Evolutionary conservation across 2,329 filamentous ascomycete genomes (phyloP), one percentile per base, ranked within the genome.

Genomic region (Clonostachys rhizophaga): DNA sequence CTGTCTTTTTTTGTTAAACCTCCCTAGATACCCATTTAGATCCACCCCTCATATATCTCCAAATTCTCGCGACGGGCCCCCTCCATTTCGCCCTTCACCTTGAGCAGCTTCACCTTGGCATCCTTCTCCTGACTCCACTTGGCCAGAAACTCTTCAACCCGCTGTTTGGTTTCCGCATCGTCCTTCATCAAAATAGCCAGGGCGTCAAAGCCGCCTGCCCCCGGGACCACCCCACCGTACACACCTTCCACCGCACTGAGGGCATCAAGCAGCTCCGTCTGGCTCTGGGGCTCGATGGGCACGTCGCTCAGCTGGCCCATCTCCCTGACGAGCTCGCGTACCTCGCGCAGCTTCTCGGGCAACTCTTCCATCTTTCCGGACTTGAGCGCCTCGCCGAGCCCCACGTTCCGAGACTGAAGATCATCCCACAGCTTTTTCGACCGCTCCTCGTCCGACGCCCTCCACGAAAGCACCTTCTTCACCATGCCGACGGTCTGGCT

Each of bases 401-500:
- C 74, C 55, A 90, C 84, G 61, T 96, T 96, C 34, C 79, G 77
- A 3, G 62, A 65, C 64, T 97, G 90, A 49, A 99, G 68, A 2
- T 79, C 72, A 42, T 78, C 76, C 90, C 91, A 97, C 16, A 96
- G 72, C 50, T 66, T 58, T 51, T 81, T 79, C 2, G 91, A 84
- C n/a, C 76, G 79, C 4, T 76, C 75, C 0, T 75, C 69, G 17
- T 89, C 81, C 43, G 77, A 67, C 44, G 80, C 79, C 45, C 87
- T 76, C 94, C 94, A 99, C 34, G 79, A 78, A 4, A 97, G 75
- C 13, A 99, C 89, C 61, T 89, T 81, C 70, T 92, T 95, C 36
- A 96, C 94, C 94, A 99, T 97, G 13, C 90, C 81, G 0, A 95
- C 91, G 8, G 92, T 97, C 71, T 95, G 82, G 43, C 86, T 92